phyloP scores from a whole-genome alignment of 2,329 filamentous ascomycete species.

The Pyricularia pennisetigena region DNA sequence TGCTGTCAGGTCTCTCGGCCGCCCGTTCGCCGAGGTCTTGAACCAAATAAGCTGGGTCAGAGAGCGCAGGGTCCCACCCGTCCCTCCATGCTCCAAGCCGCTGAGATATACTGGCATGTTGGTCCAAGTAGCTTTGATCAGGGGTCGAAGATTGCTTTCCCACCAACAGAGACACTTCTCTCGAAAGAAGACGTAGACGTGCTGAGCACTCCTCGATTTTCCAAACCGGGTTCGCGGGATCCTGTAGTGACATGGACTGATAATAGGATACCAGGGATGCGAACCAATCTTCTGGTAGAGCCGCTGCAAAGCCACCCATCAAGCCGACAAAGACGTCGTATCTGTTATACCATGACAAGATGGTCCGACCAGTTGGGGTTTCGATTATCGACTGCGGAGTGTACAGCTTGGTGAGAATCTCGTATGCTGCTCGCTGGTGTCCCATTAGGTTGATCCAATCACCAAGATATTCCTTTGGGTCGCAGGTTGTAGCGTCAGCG shows the following conservation, averaged over 20 bases:
- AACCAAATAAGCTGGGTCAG: conserved; percentile 2
- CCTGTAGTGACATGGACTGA: conserved; percentile 41
- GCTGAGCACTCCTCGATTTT: conserved; percentile 59
- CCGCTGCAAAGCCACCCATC: conserved; percentile 67
- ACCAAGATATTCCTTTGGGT: conserved; percentile 77
- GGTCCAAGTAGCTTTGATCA: conserved; percentile 51
- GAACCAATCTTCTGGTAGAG: conserved; percentile 73
- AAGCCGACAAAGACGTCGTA: conserved; percentile 81
- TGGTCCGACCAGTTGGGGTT: conserved; percentile 59
- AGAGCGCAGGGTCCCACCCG: conserved; percentile 25
- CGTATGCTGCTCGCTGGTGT: conserved; percentile 81
- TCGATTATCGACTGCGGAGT: conserved; percentile 66
- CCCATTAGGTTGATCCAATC: conserved; percentile 93
- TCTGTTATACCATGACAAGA: conserved; percentile 81
- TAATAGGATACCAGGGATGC: conserved; percentile 53
- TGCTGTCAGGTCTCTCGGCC: conserved; percentile 47
- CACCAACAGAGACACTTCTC: conserved; percentile 73
- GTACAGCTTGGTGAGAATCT: conserved; percentile 69
- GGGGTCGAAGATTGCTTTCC: conserved; percentile 52
- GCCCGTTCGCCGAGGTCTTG: conserved; percentile 8
- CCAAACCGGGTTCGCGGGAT: conserved; percentile 54
- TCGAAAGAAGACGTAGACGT: conserved; percentile 60
- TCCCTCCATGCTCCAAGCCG: conserved; percentile 35
- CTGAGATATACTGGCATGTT: conserved; percentile 45
- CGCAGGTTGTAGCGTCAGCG: conserved; percentile 6